A percentile compares a stretch with the other conserved stretches of the same genome.
These are phyloP conservation scores for Fusarium pseudoanthophilum DNA, from an alignment of 2,329 filamentous ascomycete species.

Conservation along the genomic window DNA sequence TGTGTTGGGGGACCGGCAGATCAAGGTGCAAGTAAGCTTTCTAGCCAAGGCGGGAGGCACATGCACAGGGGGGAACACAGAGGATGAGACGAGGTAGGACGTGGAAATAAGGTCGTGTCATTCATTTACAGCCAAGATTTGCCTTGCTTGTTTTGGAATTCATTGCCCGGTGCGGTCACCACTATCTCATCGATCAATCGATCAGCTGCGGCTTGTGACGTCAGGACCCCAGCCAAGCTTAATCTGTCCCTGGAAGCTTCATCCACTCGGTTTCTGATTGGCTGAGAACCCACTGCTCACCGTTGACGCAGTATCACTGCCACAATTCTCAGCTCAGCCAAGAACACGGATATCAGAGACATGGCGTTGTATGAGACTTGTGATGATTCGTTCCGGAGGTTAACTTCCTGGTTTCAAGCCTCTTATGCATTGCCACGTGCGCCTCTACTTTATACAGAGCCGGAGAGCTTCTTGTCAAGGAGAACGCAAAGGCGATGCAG, in stretches of 20 bases:
- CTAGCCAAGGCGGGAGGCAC: not conserved
- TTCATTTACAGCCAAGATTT: slow-evolving; percentile 1
- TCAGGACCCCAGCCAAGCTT: slow-evolving; percentile 23
- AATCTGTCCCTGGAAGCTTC: slow-evolving; percentile 24
- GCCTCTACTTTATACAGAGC: not conserved
- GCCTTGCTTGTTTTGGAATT: not conserved
- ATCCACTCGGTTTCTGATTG: slow-evolving; percentile 24
- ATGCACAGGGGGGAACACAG: not conserved
- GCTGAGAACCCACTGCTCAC: not conserved
- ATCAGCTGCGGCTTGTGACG: slow-evolving; percentile 25
- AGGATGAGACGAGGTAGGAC: not conserved
- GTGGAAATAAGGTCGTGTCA: slow-evolving; percentile 27
- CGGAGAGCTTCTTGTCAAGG: too few species aligned
- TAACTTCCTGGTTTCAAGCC: slow-evolving; percentile 4
- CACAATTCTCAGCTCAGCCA: slow-evolving; percentile 12
- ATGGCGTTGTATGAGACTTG: not conserved
- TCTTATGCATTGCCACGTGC: slow-evolving; percentile 7
- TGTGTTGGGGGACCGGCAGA: not conserved
- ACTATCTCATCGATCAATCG: slow-evolving; percentile 27
- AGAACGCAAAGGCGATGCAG: too few species aligned
- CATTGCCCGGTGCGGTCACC: slow-evolving; percentile 21
- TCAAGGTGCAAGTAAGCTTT: slow-evolving; percentile 24
- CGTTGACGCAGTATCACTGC: slow-evolving; percentile 1
- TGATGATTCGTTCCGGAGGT: slow-evolving; percentile 1
- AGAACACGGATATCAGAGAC: not conserved